Evolutionary conservation across 257 asterid species (phyloP).

Genomic region (Solanum piurae): DNA sequence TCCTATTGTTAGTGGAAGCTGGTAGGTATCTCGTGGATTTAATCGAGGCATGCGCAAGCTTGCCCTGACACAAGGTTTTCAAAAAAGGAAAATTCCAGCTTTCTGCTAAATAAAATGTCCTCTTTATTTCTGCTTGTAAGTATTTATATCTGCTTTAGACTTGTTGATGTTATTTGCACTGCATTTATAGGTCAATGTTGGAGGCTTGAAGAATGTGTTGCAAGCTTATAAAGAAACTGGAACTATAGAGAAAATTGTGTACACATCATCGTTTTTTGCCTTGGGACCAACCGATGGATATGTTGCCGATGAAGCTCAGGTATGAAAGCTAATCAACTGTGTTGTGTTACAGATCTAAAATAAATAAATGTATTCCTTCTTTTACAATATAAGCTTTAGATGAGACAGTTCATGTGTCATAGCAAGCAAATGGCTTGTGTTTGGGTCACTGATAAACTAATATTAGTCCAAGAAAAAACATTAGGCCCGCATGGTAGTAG

Average conservation of each 20-base stretch:
- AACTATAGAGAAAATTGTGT: constrained; percentile 56
- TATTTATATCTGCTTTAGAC: neutral
- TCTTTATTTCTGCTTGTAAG: neutral
- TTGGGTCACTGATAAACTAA: neutral
- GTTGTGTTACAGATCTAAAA: neutral
- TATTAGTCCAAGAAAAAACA: neutral
- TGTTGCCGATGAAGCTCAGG: constrained; percentile 76
- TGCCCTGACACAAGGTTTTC: neutral
- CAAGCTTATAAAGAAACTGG: constrained; percentile 50
- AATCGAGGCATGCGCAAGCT: neutral
- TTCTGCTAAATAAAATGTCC: neutral
- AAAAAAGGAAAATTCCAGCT: neutral
- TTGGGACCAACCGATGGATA: constrained; percentile 81
- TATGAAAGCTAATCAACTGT: constrained; percentile 1
- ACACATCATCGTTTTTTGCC: constrained; percentile 90
- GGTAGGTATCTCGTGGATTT: neutral
- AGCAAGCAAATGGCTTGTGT: neutral
- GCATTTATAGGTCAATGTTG: constrained; percentile 61
- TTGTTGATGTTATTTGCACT: neutral
- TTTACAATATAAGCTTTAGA: neutral
- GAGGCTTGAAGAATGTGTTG: constrained; percentile 77
- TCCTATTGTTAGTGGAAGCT: neutral
- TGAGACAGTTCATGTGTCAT: neutral
- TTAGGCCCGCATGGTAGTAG: neutral
- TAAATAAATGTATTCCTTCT: neutral